These are phyloP conservation scores for Chlorella sp. DNA, from an alignment of 139 green algal genomes.

Conservation along the genomic window DNA sequence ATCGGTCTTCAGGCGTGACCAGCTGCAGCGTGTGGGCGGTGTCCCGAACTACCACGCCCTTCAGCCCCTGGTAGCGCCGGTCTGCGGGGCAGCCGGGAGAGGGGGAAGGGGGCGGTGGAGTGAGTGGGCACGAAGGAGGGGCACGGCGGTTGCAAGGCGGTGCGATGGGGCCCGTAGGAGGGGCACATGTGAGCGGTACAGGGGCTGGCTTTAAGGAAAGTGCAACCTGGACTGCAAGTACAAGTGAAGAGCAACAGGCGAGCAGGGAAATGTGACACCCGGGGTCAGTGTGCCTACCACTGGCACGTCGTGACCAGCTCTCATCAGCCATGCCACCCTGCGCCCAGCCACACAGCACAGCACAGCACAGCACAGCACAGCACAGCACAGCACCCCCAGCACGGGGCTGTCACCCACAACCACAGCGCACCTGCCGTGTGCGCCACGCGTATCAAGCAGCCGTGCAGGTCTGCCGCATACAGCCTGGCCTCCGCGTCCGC, in stretches of 20 bases:
- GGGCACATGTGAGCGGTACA: background rate
- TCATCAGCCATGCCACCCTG: no score
- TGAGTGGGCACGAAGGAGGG: background rate
- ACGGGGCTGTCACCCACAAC: no score
- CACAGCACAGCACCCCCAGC: no score
- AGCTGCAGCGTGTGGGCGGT: constrained; percentile 32
- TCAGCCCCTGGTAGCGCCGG: constrained; percentile 2
- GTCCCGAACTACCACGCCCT: constrained; percentile 34
- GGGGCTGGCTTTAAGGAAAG: no score
- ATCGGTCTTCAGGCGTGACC: background rate
- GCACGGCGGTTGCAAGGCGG: background rate
- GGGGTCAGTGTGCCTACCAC: no score
- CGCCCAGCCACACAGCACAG: background rate
- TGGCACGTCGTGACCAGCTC: no score
- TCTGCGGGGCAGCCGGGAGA: background rate
- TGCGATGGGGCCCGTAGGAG: background rate
- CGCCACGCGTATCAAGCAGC: constrained; percentile 30
- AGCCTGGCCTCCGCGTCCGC: constrained; percentile 9
- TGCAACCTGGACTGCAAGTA: no score
- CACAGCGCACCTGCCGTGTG: background rate
- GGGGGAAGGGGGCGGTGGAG: background rate
- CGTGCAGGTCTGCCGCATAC: constrained; percentile 31
- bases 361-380: no score
- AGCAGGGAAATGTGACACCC: background rate
- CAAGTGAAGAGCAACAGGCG: no score